A percentile compares a stretch with the other conserved stretches of the same genome.
Conservation (phyloP, 2,329 filamentous ascomycete genomes). For the Dothistroma septosporum region DNA sequence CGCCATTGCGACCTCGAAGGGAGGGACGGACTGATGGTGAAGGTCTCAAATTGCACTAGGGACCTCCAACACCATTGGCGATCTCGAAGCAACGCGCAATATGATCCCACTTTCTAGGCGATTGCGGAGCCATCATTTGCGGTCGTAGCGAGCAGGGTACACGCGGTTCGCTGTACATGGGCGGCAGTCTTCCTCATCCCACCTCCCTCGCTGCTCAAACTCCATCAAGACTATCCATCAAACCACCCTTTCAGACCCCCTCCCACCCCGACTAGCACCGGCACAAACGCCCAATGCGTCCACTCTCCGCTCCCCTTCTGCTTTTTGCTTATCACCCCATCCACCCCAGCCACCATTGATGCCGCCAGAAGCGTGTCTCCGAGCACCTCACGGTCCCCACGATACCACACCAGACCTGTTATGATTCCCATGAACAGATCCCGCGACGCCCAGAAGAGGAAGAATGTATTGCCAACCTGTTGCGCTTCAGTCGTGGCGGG, state of each 20-base stretch:
- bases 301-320: background rate
- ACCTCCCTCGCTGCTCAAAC: background rate
- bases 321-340: background rate
- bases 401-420: background rate
- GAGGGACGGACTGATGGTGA: too few species aligned
- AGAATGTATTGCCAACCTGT: background rate
- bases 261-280: background rate
- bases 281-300: slow-evolving; percentile 1
- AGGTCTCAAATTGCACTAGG: too few species aligned
- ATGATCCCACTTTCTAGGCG: too few species aligned
- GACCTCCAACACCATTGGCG: too few species aligned
- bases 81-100: too few species aligned
- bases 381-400: background rate
- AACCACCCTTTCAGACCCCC: slow-evolving; percentile 2
- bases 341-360: background rate
- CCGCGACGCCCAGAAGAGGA: slow-evolving; percentile 3
- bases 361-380: background rate
- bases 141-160: too few species aligned
- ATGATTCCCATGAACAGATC: slow-evolving; percentile 4
- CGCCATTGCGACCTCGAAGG: too few species aligned
- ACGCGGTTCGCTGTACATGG: too few species aligned
- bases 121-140: too few species aligned
- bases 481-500: background rate
- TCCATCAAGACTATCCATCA: background rate
- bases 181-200: background rate